Evolutionary conservation across 495 filamentous ascomycete genomes (phyloP).

Genomic region (Chaetomium fimeti): DNA sequence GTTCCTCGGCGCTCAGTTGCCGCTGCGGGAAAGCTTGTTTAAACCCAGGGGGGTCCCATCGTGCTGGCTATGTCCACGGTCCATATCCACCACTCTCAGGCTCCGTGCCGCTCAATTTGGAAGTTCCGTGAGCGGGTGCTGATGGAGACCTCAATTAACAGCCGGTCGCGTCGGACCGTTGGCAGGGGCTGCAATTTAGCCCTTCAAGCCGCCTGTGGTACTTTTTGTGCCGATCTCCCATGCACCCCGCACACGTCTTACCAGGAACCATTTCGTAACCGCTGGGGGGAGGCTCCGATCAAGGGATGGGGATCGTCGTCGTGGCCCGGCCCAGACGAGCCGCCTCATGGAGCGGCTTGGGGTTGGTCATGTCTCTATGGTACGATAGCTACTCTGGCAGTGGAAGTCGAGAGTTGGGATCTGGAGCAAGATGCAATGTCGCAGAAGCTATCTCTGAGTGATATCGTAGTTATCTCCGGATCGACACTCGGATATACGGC

Average conservation of each 20-base stretch:
- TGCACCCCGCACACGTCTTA: constrained; percentile 1
- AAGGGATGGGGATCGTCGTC: not conserved
- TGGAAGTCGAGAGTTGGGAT: too few relatives aligned
- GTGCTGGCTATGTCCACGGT: too few relatives aligned
- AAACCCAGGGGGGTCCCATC: not conserved
- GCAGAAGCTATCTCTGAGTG: too few relatives aligned
- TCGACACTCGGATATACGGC: too few relatives aligned
- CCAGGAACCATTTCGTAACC: not conserved
- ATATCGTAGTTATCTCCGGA: too few relatives aligned
- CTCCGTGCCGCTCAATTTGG: constrained; percentile 14
- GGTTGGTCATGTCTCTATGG: too few relatives aligned
- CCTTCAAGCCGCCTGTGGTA: constrained; percentile 2
- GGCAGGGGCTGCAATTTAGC: constrained; percentile 11
- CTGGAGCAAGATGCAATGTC: too few relatives aligned
- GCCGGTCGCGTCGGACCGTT: constrained; percentile 13
- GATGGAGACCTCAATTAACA: constrained; percentile 2
- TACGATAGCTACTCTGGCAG: too few relatives aligned
- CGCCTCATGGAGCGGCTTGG: not conserved
- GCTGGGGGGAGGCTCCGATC: too few relatives aligned
- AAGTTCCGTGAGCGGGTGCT: not conserved
- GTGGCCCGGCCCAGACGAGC: not conserved
- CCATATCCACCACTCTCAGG: not conserved
- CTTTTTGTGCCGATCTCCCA: constrained; percentile 2
- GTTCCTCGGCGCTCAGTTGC: not conserved
- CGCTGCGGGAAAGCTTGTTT: constrained; percentile 8